A percentile compares a stretch with the other conserved stretches of the same genome.
Evolutionary conservation across 768 basidiomycete species (phyloP).

Genomic region (Pholiota conissans): DNA sequence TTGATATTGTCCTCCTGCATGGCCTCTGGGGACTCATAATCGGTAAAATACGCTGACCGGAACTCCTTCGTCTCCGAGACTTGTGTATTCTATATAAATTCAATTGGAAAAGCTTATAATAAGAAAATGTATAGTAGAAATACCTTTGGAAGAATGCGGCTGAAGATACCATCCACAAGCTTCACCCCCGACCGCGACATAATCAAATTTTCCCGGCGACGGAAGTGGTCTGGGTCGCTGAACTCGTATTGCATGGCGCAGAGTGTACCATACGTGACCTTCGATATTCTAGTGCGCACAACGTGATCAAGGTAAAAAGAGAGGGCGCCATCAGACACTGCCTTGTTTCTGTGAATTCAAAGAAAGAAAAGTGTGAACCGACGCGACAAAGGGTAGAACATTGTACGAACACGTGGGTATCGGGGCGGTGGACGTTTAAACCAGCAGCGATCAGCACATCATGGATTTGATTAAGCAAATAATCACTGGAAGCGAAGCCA

Average conservation of each 20-base stretch:
- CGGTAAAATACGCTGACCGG: constrained; percentile 28
- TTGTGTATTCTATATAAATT: constrained; percentile 37
- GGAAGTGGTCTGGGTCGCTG: constrained; percentile 38
- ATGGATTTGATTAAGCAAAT: constrained; percentile 46
- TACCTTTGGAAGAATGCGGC: constrained; percentile 43
- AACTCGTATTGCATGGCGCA: constrained; percentile 35
- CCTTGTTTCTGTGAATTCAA: constrained; percentile 32
- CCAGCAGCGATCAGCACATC: constrained; percentile 34
- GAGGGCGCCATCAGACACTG: constrained; percentile 54
- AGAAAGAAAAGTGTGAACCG: not conserved
- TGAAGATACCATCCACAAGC: constrained; percentile 39
- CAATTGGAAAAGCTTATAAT: not conserved
- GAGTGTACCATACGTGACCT: constrained; percentile 47
- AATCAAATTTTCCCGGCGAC: constrained; percentile 30
- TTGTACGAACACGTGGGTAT: constrained; percentile 54
- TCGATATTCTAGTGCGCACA: constrained; percentile 47
- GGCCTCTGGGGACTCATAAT: constrained; percentile 15
- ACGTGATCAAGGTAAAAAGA: constrained; percentile 46
- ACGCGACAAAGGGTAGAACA: not conserved
- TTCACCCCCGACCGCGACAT: constrained; percentile 34
- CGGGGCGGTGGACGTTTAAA: constrained; percentile 48
- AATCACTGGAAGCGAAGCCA: constrained; percentile 59
- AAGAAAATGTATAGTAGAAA: not conserved
- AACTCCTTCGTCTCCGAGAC: constrained; percentile 47
- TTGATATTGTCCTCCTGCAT: constrained; percentile 19